Evolutionary conservation across 208 protist species (phyloP).

Genomic region (Leishmania gerbilli): DNA sequence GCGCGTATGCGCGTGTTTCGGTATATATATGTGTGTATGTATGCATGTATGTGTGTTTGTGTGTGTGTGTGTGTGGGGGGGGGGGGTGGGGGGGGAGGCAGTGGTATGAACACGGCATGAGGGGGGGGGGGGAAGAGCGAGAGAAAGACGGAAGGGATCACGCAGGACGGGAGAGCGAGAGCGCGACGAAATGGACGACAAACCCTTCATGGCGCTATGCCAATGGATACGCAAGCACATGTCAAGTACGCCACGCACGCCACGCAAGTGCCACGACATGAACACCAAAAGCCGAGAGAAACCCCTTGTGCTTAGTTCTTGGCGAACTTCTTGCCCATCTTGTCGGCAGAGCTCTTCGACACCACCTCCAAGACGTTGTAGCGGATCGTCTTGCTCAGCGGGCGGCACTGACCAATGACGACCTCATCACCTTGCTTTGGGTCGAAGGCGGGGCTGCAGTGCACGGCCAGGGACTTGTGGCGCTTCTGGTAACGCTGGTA

Average conservation of each 20-base stretch:
- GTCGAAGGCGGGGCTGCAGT: constrained; percentile 98
- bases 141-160: not conserved
- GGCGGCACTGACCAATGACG: constrained; percentile 99
- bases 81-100: not conserved
- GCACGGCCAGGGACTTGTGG: constrained; percentile 99
- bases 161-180: not conserved
- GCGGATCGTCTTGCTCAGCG: constrained; percentile 99
- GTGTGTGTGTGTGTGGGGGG: not conserved
- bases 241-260: not conserved
- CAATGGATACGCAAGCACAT: not conserved
- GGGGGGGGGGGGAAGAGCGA: not conserved
- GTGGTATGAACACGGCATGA: too few species aligned
- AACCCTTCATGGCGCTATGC: not conserved
- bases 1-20: not conserved
- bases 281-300: not conserved
- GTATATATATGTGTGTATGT: not conserved
- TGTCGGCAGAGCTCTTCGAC: constrained; percentile 84
- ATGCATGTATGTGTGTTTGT: not conserved
- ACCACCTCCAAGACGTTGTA: constrained; percentile 99
- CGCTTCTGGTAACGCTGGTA: constrained; percentile 99
- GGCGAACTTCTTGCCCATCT: constrained; percentile 86
- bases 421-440: constrained; percentile 98
- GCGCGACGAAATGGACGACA: not conserved
- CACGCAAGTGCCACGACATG: not conserved
- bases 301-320: constrained; percentile 57